Evolutionary conservation across 495 filamentous ascomycete species (phyloP).

Genomic region (Sabuloglossum arenarium): DNA sequence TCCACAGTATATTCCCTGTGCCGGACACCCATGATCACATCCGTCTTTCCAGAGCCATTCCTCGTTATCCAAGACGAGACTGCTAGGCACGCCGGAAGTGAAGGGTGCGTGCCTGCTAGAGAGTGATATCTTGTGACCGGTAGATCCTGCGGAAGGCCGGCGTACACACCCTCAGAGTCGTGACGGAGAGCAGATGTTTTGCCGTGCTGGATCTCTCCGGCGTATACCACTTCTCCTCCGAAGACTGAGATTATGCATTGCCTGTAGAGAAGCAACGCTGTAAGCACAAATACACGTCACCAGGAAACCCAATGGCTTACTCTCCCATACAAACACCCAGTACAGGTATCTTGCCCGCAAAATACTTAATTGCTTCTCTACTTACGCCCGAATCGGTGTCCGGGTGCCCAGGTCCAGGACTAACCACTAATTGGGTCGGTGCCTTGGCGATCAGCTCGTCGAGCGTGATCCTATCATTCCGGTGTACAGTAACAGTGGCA

Average conservation of each 20-base stretch:
- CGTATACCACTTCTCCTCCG: constrained; percentile 76
- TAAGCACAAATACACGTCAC: neutral
- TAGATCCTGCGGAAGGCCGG: constrained; percentile 49
- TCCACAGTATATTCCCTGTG: constrained; percentile 82
- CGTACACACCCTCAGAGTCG: constrained; percentile 75
- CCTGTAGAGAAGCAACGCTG: constrained; percentile 6
- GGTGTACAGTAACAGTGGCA: constrained; percentile 65
- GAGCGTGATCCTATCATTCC: constrained; percentile 80
- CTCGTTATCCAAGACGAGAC: constrained; percentile 60
- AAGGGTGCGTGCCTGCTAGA: constrained; percentile 77
- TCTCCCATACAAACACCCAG: constrained; percentile 97
- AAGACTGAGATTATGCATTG: constrained; percentile 91
- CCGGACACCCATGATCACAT: constrained; percentile 89
- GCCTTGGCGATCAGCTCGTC: constrained; percentile 61
- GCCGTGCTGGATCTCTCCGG: constrained; percentile 90
- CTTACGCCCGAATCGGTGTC: constrained; percentile 78
- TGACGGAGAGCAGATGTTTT: constrained; percentile 85
- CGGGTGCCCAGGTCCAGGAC: constrained; percentile 87
- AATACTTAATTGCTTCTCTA: constrained; percentile 73
- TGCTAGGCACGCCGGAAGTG: constrained; percentile 70
- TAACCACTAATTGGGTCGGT: constrained; percentile 86
- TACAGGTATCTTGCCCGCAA: constrained; percentile 91
- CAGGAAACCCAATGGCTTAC: constrained; percentile 24
- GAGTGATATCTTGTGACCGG: constrained; percentile 94
- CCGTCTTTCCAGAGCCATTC: constrained; percentile 35